Percentiles rank a stretch among this genome's conserved stretches.
Evolutionary conservation across 805 yeast genomes (phyloP).

Genomic region (Ogataea saltuana): DNA sequence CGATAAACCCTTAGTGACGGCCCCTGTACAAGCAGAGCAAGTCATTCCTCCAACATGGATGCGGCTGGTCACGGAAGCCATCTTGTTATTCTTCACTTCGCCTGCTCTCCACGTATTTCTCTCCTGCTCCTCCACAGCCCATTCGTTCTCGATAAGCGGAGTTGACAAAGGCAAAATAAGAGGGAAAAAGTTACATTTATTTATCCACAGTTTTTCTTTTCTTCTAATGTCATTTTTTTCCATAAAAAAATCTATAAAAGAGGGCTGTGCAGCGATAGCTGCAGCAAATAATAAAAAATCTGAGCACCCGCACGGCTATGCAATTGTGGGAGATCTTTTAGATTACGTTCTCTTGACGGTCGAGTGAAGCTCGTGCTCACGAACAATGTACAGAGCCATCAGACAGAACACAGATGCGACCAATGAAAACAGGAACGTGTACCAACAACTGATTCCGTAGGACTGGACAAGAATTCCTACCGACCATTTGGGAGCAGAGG

Average conservation of each 20-base stretch:
- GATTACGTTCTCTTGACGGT: constrained; percentile 43
- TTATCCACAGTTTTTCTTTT: too few species aligned
- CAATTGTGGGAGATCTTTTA: not conserved
- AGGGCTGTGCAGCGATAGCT: not conserved
- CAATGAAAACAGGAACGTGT: constrained; percentile 50
- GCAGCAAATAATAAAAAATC: too few species aligned
- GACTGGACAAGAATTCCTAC: constrained; percentile 47
- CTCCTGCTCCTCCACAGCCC: too few species aligned
- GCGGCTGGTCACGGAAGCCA: constrained; percentile 17
- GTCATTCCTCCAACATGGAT: constrained; percentile 76
- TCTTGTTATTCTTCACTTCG: too few species aligned
- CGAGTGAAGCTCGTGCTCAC: constrained; percentile 50
- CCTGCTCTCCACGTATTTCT: too few species aligned
- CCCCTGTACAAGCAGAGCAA: constrained; percentile 78
- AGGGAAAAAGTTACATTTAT: too few species aligned
- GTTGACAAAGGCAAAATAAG: too few species aligned
- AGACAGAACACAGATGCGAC: constrained; percentile 32
- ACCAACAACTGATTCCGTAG: constrained; percentile 54
- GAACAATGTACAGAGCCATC: constrained; percentile 8
- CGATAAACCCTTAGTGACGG: constrained; percentile 47
- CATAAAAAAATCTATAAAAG: not conserved
- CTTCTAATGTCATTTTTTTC: too few species aligned
- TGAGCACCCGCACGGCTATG: too few species aligned
- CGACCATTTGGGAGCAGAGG: constrained; percentile 54
- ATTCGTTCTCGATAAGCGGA: not conserved